Evolutionary conservation across 78 protist species (phyloP).

Genomic region (Polysphondylium violaceum): DNA sequence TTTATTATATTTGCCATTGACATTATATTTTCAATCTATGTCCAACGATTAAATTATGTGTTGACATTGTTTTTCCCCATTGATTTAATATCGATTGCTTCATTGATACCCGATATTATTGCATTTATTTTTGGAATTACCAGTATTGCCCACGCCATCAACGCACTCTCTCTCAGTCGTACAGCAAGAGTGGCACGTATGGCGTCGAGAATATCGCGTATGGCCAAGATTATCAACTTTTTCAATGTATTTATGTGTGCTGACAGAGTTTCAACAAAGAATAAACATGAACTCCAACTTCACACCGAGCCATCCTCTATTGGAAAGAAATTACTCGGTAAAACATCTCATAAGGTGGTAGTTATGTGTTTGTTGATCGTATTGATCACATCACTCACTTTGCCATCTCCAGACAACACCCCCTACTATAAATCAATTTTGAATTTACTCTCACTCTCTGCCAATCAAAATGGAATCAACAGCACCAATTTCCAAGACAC

Average conservation of each 20-base stretch:
- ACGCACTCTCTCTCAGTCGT: slow-evolving; percentile 31
- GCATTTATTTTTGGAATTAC: slow-evolving; percentile 30
- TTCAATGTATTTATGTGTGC: slow-evolving; percentile 15
- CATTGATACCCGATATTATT: slow-evolving; percentile 63
- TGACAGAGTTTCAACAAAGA: not conserved
- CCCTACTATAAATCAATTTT: not conserved
- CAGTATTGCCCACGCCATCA: slow-evolving; percentile 17
- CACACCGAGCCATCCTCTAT: slow-evolving; percentile 34
- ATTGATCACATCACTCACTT: slow-evolving; percentile 26
- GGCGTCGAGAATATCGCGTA: slow-evolving; percentile 49
- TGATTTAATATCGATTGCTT: slow-evolving; percentile 62
- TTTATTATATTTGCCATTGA: slow-evolving; percentile 55
- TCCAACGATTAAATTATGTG: slow-evolving; percentile 55
- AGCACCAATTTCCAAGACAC: not conserved
- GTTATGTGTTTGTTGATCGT: slow-evolving; percentile 47
- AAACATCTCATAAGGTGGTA: slow-evolving; percentile 34
- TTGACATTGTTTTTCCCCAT: slow-evolving; percentile 61
- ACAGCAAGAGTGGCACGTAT: slow-evolving; percentile 70
- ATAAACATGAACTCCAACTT: slow-evolving; percentile 13
- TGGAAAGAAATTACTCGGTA: slow-evolving; percentile 32
- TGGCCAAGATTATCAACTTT: slow-evolving; percentile 33
- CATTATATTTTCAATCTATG: slow-evolving; percentile 18
- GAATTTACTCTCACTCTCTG: slow-evolving; percentile 7
- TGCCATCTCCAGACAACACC: slow-evolving; percentile 28
- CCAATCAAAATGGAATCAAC: not conserved